Base-by-base conservation (phyloP, 306 rosid species). In the Quercus engelmannii region DNA sequence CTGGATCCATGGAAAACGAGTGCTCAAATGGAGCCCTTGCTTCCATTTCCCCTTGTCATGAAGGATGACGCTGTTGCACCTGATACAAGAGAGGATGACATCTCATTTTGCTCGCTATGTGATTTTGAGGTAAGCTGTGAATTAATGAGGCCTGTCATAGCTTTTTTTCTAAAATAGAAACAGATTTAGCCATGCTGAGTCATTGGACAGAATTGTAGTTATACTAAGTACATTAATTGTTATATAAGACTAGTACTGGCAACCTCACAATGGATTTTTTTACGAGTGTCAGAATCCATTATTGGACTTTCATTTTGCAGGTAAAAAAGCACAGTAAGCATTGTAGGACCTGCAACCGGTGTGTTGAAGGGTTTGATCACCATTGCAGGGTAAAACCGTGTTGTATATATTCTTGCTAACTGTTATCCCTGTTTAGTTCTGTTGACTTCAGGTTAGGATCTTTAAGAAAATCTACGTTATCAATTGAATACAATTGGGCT, bases 321-420 rank as follows among this genome's bases (percentile, higher is more conserved):
- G 99, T 94, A 82, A 90, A 88, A 62, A 95, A 83, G 76, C 90
- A 81, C 55, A 90, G 99, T 80, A 95, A 95, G 84, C 99, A 95
- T 74, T 95, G 99, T 82, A 89, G 98, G 74, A 90, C 97, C 63
- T 95, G 98, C 85, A 92, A 95, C 84, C 94, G 98, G 2, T 95
- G 99, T 7, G 99, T 93, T 55, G 97, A 95, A 83, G 97, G 97
- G 41, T 93, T 95, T 57, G 99, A 95, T 87, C 99, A 93, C 83
- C 98, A 95, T 83, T 95, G 99, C 88, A 88, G 97, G 91, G 98
- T 95, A 46, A 80, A 89, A 62, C 70, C 17, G 8, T 64, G 69
- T 55, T 20, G 55, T 17, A 56, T 26, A 3, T 57, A 10, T 46
- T 18, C 76, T 57, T 20, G 15, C n/a, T 21, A 13, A 11, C 25